These are phyloP conservation scores for Alnus rubra DNA, from an alignment of 306 rosid species.

Conservation along the genomic window DNA sequence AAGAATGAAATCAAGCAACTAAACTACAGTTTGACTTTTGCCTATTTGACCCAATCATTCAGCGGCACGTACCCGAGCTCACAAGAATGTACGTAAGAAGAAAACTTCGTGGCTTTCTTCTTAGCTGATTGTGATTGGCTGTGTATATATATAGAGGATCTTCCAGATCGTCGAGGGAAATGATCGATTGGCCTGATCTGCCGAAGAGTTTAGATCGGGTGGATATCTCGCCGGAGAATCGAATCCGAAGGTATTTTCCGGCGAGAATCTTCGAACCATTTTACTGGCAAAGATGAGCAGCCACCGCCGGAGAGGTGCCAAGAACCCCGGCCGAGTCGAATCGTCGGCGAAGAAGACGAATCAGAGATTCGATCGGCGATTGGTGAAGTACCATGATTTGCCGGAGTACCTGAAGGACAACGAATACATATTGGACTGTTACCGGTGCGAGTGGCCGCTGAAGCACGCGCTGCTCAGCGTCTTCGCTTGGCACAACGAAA, in stretches of 20 bases:
- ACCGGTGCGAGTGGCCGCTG: slow-evolving; percentile 89
- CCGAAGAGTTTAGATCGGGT: slow-evolving; percentile 23
- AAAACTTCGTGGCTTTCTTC: too few species aligned
- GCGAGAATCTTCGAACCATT: slow-evolving; percentile 7
- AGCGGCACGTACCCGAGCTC: not conserved
- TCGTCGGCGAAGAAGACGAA: slow-evolving; percentile 15
- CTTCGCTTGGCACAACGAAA: slow-evolving; percentile 88
- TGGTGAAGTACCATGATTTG: slow-evolving; percentile 69
- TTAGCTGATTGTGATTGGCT: not conserved
- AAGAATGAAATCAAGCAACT: too few species aligned
- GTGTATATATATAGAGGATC: slow-evolving; percentile 3
- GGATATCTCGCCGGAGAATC: slow-evolving; percentile 28
- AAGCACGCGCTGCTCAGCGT: slow-evolving; percentile 68
- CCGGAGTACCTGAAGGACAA: slow-evolving; percentile 83
- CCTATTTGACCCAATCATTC: fast-evolving
- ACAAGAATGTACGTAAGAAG: not conserved
- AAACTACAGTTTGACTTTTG: not conserved
- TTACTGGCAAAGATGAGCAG: slow-evolving; percentile 20
- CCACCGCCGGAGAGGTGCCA: slow-evolving; percentile 25
- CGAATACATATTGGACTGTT: slow-evolving; percentile 72
- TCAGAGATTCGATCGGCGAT: slow-evolving; percentile 32
- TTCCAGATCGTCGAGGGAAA: not conserved
- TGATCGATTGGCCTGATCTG: slow-evolving; percentile 28
- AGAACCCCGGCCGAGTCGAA: not conserved
- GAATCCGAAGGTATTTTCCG: slow-evolving; percentile 11